phyloP scores from a whole-genome alignment of 495 filamentous ascomycete species.

The Hypoxylon cercidicola region DNA sequence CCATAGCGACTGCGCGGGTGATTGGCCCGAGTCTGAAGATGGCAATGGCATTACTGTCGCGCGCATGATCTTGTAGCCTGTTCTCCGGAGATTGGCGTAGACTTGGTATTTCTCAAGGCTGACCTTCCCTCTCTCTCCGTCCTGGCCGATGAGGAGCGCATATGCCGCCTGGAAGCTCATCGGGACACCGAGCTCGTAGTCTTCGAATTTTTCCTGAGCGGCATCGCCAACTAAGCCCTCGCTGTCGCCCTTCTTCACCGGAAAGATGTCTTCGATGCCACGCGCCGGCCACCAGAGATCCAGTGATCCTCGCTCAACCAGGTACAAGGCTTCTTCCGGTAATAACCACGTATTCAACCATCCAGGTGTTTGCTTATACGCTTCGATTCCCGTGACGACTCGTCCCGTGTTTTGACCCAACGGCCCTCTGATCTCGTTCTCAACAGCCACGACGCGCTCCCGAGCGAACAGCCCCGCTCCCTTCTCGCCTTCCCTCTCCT shows the following conservation, averaged over 20 bases:
- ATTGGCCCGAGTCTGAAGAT: conserved; percentile 2
- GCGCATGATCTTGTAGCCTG: conserved; percentile 81
- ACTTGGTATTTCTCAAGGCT: conserved; percentile 86
- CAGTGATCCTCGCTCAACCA: conserved; percentile 85
- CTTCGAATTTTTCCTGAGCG: conserved; percentile 44
- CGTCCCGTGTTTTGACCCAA: conserved; percentile 56
- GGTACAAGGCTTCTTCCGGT: conserved; percentile 91
- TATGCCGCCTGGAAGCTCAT: conserved; percentile 93
- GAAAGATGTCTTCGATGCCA: conserved; percentile 53
- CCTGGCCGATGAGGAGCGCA: conserved; percentile 75
- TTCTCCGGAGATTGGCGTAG: conserved; percentile 82
- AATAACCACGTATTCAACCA: conserved; percentile 77
- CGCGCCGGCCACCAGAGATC: conserved; percentile 82
- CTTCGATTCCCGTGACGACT: conserved; percentile 52
- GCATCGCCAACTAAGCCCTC: conserved; percentile 34
- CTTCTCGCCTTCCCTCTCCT: conserved; percentile 42
- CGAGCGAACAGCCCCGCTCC: conserved; percentile 51
- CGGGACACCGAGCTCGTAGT: conserved; percentile 73
- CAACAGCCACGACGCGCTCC: conserved; percentile 61
- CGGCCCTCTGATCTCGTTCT: conserved; percentile 54
- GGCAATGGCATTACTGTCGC: conserved; percentile 57
- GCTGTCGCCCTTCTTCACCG: conserved; percentile 36
- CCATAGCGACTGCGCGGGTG: conserved; percentile 43
- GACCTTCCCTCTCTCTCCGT: conserved; percentile 67
- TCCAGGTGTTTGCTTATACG: conserved; percentile 52